Percentiles rank a stretch among this genome's conserved stretches.
Evolutionary conservation across 2,329 filamentous ascomycete genomes (phyloP).

Genomic region (Furcasterigmium sp.): DNA sequence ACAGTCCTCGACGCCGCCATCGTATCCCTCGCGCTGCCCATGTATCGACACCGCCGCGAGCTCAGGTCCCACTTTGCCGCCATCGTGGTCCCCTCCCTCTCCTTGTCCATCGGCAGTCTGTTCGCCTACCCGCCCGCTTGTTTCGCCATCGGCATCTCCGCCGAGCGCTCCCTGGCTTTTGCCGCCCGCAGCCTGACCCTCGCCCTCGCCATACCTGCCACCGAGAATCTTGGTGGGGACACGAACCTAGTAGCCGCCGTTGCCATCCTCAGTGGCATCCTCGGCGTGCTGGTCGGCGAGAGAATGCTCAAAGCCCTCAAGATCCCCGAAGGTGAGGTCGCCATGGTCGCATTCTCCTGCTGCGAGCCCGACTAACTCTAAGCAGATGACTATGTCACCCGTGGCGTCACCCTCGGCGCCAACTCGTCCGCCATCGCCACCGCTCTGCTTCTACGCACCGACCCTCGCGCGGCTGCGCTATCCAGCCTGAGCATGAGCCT

Average conservation of each 20-base stretch:
- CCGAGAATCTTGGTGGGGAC: slow-evolving; percentile 52
- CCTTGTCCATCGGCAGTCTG: slow-evolving; percentile 46
- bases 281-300: slow-evolving; percentile 51
- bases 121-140: slow-evolving; percentile 54
- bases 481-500: slow-evolving; percentile 56
- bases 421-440: slow-evolving; percentile 57
- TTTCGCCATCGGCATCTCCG: slow-evolving; percentile 47
- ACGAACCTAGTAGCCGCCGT: slow-evolving; percentile 49
- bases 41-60: slow-evolving; percentile 56
- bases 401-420: slow-evolving; percentile 56
- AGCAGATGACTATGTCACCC: slow-evolving; percentile 60
- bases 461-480: slow-evolving; percentile 54
- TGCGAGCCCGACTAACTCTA: no score
- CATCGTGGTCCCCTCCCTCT: slow-evolving; percentile 48
- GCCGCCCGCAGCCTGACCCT: slow-evolving; percentile 52
- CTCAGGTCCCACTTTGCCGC: slow-evolving; percentile 46
- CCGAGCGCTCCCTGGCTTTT: slow-evolving; percentile 47
- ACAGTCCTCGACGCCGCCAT: slow-evolving; percentile 53
- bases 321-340: slow-evolving; percentile 47
- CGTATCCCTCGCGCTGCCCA: slow-evolving; percentile 53
- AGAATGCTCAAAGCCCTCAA: slow-evolving; percentile 40
- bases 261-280: slow-evolving; percentile 54
- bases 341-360: background rate
- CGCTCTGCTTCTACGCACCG: slow-evolving; percentile 47
- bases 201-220: slow-evolving; percentile 53